A percentile compares a stretch with the other conserved stretches of the same genome.
Evolutionary conservation across 306 rosid species (phyloP).

Genomic region (Lathyrus tuberosus): DNA sequence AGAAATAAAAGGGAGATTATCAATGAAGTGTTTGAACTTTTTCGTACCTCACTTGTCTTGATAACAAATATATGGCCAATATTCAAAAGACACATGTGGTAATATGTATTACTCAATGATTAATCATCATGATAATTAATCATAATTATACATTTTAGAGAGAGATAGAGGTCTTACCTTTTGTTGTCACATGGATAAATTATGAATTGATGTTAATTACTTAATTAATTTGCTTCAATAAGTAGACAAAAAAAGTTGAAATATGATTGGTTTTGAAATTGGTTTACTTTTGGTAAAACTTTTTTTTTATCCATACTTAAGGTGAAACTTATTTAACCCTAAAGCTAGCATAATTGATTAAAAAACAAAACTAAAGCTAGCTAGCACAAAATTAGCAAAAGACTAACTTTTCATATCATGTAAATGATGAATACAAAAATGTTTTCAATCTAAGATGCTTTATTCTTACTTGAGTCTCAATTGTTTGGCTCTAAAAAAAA

Average conservation of each 20-base stretch:
- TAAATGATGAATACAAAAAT: slow-evolving; percentile 21
- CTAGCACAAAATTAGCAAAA: slow-evolving; percentile 19
- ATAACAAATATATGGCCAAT: slow-evolving; percentile 50
- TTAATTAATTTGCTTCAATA: neutral
- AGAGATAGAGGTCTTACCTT: slow-evolving; percentile 16
- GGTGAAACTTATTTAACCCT: slow-evolving; percentile 13
- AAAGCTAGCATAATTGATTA: slow-evolving; percentile 19
- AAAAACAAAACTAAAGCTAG: slow-evolving; percentile 2
- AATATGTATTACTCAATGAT: slow-evolving; percentile 49
- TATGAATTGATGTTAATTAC: slow-evolving; percentile 29
- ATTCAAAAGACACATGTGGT: slow-evolving; percentile 52
- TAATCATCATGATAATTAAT: slow-evolving; percentile 48
- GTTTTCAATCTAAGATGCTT: neutral
- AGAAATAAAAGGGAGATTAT: slow-evolving; percentile 31
- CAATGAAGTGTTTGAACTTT: slow-evolving; percentile 39
- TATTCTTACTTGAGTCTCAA: neutral
- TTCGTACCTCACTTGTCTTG: slow-evolving; percentile 40
- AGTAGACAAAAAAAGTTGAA: slow-evolving; percentile 25
- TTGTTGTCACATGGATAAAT: slow-evolving; percentile 44
- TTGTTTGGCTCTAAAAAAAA: neutral
- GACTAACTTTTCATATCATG: slow-evolving; percentile 18
- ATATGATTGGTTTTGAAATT: slow-evolving; percentile 17
- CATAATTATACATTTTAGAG: slow-evolving; percentile 33
- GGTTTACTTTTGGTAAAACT: neutral
- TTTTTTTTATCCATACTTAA: neutral